Percentiles rank a stretch among this genome's conserved stretches.
Evolutionary conservation across 164 flowering plant genomes (phyloP).

Genomic region (Annona cherimola): DNA sequence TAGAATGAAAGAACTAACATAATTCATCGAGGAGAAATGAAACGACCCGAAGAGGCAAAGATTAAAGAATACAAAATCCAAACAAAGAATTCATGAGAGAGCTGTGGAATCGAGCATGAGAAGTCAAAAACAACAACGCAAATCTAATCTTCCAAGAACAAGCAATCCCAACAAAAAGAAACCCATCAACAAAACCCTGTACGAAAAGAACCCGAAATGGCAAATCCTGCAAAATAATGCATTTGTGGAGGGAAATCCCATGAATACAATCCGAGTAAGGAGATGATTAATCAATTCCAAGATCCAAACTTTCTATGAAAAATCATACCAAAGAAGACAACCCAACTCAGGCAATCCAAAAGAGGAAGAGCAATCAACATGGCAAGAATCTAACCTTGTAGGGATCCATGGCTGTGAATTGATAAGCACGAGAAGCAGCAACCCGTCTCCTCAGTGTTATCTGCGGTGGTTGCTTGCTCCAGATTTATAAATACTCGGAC

Average conservation of each 20-base stretch:
- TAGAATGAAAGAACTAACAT: neutral
- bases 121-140: neutral
- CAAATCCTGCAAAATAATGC: neutral
- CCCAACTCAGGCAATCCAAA: slow-evolving; percentile 4
- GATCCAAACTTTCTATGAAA: neutral
- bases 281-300: neutral
- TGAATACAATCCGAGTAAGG: neutral
- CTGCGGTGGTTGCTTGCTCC: neutral
- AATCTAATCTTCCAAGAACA: neutral
- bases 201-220: neutral
- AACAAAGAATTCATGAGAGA: neutral
- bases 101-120: neutral
- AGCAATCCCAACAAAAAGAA: neutral
- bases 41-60: neutral
- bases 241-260: neutral
- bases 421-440: neutral
- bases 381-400: slow-evolving; percentile 47
- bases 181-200: neutral
- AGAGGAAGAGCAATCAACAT: neutral
- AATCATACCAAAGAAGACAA: neutral
- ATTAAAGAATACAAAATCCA: neutral
- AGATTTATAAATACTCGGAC: slow-evolving; percentile 2
- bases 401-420: slow-evolving; percentile 52
- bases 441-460: neutral
- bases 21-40: neutral